Evolutionary conservation across 345 rosid genomes (phyloP), one percentile per base, ranked within the genome.

Genomic region (Syzygium grande): DNA sequence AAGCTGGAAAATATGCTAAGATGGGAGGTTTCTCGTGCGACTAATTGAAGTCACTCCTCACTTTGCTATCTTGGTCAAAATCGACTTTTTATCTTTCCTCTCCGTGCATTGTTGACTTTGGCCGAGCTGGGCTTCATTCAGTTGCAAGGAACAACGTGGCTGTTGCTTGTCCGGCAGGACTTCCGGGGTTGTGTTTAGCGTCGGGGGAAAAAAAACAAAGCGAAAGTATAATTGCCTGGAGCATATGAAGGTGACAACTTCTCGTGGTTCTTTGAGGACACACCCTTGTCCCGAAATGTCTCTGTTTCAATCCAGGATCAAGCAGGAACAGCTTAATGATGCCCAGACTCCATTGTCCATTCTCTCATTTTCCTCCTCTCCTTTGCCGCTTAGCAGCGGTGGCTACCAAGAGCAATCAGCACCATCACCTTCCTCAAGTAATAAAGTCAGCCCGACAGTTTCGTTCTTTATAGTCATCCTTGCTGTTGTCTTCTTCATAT

Each of bases 381-480:
- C 91, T 86, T 52, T 92, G 78, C 84, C 86, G 85, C 91, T 92
- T 5, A 88, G 91, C 85, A 53, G 84, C 52, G 89, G 86, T 58
- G 89, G 88, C 89, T 85, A 86, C 90, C 89, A 80, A 52, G 92
- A 90, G 84, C 91, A 91, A 63, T 79, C 87, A 86, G 43, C 68
- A 87, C 80, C 92, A 17, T 61, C 87, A 65, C 52, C 91, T 14
- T 68, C 80, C 38, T 73, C 80, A 5, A 73, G 80, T 38, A 85
- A 88, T 58, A 93, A 91, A 92, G 89, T 95, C 85, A 96, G 91
- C 92, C 97, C 98, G 29, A 94, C 93, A 85, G 54, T 94, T 85
- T 88, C 95, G 49, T 93, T 96, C 91, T 73, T 94, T 87, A 92
- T 95, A 88, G 95, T 95, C 43, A 90, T 97, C 88, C 56, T 96